phyloP scores from a whole-genome alignment of 2,329 filamentous ascomycete genomes.

The Trichoderma lentiforme region DNA sequence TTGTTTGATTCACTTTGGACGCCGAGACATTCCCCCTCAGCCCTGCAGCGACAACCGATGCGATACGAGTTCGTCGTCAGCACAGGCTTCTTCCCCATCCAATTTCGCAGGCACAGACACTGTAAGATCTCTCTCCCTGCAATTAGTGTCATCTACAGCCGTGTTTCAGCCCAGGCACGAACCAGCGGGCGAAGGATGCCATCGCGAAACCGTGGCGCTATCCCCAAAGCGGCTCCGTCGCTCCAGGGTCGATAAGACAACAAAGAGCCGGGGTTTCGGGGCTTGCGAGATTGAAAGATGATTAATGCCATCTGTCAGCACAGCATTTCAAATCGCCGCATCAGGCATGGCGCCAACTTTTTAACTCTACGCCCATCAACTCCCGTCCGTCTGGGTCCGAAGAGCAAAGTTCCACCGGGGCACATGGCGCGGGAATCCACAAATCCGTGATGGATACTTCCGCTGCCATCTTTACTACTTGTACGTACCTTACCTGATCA shows the following conservation, averaged over 20 bases:
- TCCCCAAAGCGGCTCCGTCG: background rate
- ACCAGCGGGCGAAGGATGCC: background rate
- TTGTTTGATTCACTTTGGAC: background rate
- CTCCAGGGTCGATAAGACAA: background rate
- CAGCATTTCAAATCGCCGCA: constrained; percentile 8
- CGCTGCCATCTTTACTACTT: background rate
- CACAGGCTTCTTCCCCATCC: background rate
- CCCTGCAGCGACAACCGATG: background rate
- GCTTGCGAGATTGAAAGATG: background rate
- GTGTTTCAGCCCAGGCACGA: background rate
- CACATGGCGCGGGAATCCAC: constrained; percentile 11
- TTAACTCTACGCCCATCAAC: background rate
- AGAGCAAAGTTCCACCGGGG: background rate
- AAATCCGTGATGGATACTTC: background rate
- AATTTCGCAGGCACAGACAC: background rate
- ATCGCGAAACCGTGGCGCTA: background rate
- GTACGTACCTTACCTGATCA: background rate
- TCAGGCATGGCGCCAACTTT: background rate
- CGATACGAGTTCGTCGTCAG: background rate
- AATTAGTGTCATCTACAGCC: background rate
- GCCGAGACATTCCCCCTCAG: background rate
- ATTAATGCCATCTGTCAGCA: background rate
- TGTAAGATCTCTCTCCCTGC: background rate
- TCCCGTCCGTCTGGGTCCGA: background rate
- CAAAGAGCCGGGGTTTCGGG: constrained; percentile 1